Evolutionary conservation across 352 stramenopile genomes (phyloP).

Genomic region (Phytophthora fragariaefolia): DNA sequence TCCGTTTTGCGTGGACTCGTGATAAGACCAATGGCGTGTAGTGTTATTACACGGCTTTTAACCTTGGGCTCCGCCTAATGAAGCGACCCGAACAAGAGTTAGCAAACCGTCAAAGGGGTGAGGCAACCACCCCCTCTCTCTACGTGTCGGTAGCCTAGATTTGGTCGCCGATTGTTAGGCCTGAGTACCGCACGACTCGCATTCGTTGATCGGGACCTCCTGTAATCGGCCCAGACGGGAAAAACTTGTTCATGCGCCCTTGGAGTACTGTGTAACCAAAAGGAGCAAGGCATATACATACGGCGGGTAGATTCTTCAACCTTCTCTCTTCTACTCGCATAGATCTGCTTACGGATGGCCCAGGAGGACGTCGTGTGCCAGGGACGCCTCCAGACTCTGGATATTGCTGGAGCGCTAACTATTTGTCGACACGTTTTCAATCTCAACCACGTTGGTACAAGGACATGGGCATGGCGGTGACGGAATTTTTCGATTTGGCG

Average conservation of each 20-base stretch:
- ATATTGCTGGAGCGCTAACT: slow-evolving; percentile 6
- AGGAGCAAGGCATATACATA: slow-evolving; percentile 3
- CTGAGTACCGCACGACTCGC: not conserved
- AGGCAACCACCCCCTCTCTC: not conserved
- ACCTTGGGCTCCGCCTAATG: too few relatives aligned
- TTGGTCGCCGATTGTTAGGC: not conserved
- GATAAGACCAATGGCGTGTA: too few relatives aligned
- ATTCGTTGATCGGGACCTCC: not conserved
- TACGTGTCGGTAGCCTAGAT: not conserved
- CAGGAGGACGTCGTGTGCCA: not conserved
- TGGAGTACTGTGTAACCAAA: slow-evolving; percentile 19
- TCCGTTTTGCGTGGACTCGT: too few relatives aligned
- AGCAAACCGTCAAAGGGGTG: not conserved
- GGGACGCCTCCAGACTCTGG: not conserved
- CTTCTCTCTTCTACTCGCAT: slow-evolving; percentile 14
- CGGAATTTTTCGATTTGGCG: slow-evolving; percentile 37
- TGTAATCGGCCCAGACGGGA: slow-evolving; percentile 5
- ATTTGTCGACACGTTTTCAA: not conserved
- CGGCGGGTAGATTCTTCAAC: slow-evolving; percentile 2
- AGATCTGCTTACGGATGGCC: slow-evolving; percentile 28
- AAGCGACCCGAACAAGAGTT: not conserved
- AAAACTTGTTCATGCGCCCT: slow-evolving; percentile 21
- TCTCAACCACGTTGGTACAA: not conserved
- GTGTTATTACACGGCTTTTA: too few relatives aligned
- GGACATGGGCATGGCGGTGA: slow-evolving; percentile 1